phyloP scores from a whole-genome alignment of 768 basidiomycete genomes.

The Goffeauzyma gilvescens region DNA sequence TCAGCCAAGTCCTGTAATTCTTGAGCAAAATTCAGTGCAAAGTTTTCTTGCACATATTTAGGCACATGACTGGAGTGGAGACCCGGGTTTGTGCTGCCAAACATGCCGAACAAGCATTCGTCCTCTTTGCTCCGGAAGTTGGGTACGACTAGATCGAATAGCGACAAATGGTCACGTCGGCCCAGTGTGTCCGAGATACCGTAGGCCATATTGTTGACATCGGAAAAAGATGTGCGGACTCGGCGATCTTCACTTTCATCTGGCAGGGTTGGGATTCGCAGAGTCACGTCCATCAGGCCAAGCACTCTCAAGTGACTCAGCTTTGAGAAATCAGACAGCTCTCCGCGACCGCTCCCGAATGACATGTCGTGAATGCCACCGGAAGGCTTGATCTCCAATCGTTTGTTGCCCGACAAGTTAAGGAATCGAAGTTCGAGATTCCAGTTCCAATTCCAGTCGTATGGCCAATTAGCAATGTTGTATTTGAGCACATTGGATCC shows the following conservation, averaged over 20 bases:
- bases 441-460: conserved; percentile 99
- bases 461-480: conserved; percentile 95
- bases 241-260: conserved; percentile 62
- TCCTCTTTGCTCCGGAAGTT: conserved; percentile 57
- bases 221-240: conserved; percentile 72
- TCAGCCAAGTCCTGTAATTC: conserved; percentile 41
- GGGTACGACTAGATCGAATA: conserved; percentile 80
- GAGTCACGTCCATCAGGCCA: conserved; percentile 87
- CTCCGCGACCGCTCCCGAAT: conserved; percentile 29
- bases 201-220: conserved; percentile 79
- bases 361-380: conserved; percentile 33
- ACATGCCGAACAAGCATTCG: conserved; percentile 90
- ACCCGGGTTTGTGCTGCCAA: conserved; percentile 52
- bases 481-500: conserved; percentile 88
- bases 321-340: conserved; percentile 67
- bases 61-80: conserved; percentile 39
- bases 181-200: conserved; percentile 90
- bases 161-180: conserved; percentile 50
- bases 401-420: conserved; percentile 91
- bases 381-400: conserved; percentile 80
- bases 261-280: conserved; percentile 40
- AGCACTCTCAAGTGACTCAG: conserved; percentile 68
- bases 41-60: conserved; percentile 68
- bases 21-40: conserved; percentile 43
- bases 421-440: conserved; percentile 82